Evolutionary conservation across 176 grass and related monocot species (phyloP), one percentile per base, ranked within the genome.

Genomic region (Tillandsia leiboldiana): DNA sequence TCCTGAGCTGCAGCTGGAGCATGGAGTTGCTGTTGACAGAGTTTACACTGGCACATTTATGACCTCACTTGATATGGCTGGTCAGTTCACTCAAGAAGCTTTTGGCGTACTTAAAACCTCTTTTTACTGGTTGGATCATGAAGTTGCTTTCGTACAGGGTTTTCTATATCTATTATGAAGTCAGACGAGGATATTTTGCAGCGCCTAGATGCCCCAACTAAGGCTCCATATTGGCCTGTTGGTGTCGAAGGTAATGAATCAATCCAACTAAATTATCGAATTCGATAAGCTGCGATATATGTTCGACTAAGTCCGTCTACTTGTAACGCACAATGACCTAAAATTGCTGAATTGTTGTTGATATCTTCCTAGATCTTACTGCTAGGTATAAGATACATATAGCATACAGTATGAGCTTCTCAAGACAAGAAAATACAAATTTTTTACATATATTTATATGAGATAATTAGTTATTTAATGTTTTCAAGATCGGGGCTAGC

Each of bases 51-150:
- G 95, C 74, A 75, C 90, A 27, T 83, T 99, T 77, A 93, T 99
- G 90, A 88, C 95, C 66, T 93, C 95, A 53, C 90, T 99, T 68
- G 95, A 99, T 87, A 99, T 99, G 95, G 89, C 94, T 70, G 94
- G 94, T 99, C 33, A 69, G 76, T 78, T 88, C 73, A 73, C 70
- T 51, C 7, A 79, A 52, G 54, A 70, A 18, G 33, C 13, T 63
- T 72, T 56, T 3, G 12, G 18, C 10, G 64, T 26, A 28, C 8
- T 51, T 70, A 51, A 51, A 69, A 20, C 14, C 17, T 61, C 15
- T 61, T 9, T 18, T 22, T 10, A 61, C 17, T 61, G 9, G n/a
- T 15, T 61, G 22, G 56, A 23, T 61, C 5, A 17, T 61, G 10
- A 61, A 61, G n/a, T 61, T 61, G 56, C 22, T 70, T 73, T 81